Conservation (phyloP, 2,329 filamentous ascomycete genomes). For the Pseudonectria buxi region DNA sequence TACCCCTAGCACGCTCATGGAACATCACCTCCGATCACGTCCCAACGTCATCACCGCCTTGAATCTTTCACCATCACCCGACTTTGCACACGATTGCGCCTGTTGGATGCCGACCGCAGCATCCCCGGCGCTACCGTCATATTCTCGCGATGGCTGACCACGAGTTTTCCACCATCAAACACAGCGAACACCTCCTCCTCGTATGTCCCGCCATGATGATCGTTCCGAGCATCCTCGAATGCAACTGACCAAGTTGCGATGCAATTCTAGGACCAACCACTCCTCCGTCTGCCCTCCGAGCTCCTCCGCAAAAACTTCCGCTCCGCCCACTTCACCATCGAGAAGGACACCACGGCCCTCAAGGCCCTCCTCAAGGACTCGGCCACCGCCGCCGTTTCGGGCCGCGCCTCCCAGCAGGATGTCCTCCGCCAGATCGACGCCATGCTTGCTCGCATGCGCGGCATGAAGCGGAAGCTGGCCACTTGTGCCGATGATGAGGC, state of each 20-base stretch:
- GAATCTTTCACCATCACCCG: too few species aligned
- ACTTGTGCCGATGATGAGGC: conserved; percentile 72
- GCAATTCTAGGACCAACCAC: conserved; percentile 73
- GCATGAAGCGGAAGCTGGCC: conserved; percentile 80
- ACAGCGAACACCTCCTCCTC: conserved; percentile 68
- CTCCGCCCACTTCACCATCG: conserved; percentile 68
- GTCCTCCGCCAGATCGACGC: conserved; percentile 75
- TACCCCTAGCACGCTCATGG: too few species aligned
- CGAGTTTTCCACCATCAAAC: conserved; percentile 62
- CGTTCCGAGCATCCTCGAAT: neutral
- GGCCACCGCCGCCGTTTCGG: conserved; percentile 60
- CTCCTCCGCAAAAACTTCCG: conserved; percentile 93
- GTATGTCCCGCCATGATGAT: conserved; percentile 34
- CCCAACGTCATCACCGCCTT: too few species aligned
- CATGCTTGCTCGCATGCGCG: conserved; percentile 80
- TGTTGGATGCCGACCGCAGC: too few species aligned
- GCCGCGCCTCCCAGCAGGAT: conserved; percentile 56
- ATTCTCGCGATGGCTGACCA: conserved; percentile 48
- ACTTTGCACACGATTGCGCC: too few species aligned
- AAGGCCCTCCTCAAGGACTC: conserved; percentile 56
- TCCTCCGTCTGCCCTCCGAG: conserved; percentile 87
- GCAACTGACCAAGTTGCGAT: neutral
- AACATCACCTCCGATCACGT: too few species aligned
- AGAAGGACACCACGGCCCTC: conserved; percentile 60
- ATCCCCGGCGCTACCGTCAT: neutral